Evolutionary conservation across 768 basidiomycete species (phyloP).

Genomic region (Cantharellus cinnabarinus): DNA sequence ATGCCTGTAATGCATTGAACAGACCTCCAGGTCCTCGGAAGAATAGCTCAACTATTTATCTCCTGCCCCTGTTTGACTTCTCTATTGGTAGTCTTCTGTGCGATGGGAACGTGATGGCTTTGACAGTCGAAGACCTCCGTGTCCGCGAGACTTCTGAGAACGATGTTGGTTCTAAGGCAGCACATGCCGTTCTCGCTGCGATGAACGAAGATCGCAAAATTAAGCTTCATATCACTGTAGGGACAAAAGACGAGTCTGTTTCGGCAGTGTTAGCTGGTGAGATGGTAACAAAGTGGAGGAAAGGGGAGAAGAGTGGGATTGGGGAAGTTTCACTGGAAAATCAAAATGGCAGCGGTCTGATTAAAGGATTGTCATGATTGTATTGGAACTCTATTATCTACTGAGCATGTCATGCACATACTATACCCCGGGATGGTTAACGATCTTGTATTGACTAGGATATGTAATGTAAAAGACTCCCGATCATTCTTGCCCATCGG

Average conservation of each 20-base stretch:
- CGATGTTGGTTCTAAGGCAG: constrained; percentile 19
- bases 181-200: constrained; percentile 26
- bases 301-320: constrained; percentile 10
- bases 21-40: constrained; percentile 11
- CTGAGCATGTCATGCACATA: too few relatives aligned
- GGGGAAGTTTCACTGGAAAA: constrained; percentile 9
- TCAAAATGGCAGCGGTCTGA: constrained; percentile 12
- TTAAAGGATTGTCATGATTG: constrained; percentile 15
- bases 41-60: too few relatives aligned
- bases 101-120: constrained; percentile 63
- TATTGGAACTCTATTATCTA: too few relatives aligned
- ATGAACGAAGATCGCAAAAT: constrained; percentile 28
- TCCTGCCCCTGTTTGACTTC: constrained; percentile 35
- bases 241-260: constrained; percentile 34
- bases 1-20: constrained; percentile 27
- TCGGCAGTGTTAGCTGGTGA: constrained; percentile 46
- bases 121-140: constrained; percentile 42
- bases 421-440: too few relatives aligned
- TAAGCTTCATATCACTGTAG: constrained; percentile 73
- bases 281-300: constrained; percentile 37
- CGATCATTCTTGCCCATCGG: too few relatives aligned
- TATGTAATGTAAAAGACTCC: too few relatives aligned
- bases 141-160: constrained; percentile 16
- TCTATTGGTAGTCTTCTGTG: constrained; percentile 44
- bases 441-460: too few relatives aligned